Conservation (phyloP, 1,139 yeast species). For the Saccharomyces hybrid region DNA sequence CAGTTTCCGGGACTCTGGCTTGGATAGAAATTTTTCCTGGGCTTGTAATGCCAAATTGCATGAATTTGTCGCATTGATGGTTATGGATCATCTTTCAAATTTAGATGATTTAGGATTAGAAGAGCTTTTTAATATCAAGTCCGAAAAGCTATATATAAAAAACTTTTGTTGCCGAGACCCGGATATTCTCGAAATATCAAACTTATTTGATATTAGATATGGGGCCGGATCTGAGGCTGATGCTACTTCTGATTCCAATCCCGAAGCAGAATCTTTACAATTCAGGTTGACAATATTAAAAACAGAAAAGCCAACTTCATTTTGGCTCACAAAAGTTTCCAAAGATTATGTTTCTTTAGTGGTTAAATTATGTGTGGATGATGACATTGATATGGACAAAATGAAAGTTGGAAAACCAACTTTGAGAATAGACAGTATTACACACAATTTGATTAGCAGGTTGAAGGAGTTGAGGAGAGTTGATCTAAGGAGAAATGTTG, state of each 20-base stretch:
- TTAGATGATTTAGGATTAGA: constrained; percentile 21
- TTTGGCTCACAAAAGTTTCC: constrained; percentile 11
- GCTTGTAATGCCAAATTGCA: constrained; percentile 23
- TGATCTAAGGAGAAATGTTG: constrained; percentile 27
- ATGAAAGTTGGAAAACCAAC: constrained; percentile 3
- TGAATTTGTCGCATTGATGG: constrained; percentile 21
- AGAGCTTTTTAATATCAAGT: constrained; percentile 20
- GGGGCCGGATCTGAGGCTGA: constrained; percentile 10
- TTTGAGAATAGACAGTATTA: constrained; percentile 3
- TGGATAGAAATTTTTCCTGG: constrained; percentile 28
- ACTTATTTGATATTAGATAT: constrained; percentile 12
- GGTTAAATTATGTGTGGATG: constrained; percentile 13
- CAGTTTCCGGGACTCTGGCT: constrained; percentile 26
- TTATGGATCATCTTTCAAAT: constrained; percentile 20
- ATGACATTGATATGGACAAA: constrained; percentile 6
- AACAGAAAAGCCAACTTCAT: constrained; percentile 15
- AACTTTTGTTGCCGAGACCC: constrained; percentile 9
- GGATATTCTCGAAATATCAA: constrained; percentile 20
- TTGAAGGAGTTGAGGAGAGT: constrained; percentile 15
- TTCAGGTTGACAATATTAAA: constrained; percentile 20
- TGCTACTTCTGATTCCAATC: constrained; percentile 1
- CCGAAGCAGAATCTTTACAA: constrained; percentile 7
- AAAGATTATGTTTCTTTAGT: constrained; percentile 15
- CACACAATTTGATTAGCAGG: constrained; percentile 2
- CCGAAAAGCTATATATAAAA: constrained; percentile 9